These are phyloP conservation scores for Aspergillus versicolor DNA, from an alignment of 2,329 filamentous ascomycete genomes.

Conservation along the genomic window DNA sequence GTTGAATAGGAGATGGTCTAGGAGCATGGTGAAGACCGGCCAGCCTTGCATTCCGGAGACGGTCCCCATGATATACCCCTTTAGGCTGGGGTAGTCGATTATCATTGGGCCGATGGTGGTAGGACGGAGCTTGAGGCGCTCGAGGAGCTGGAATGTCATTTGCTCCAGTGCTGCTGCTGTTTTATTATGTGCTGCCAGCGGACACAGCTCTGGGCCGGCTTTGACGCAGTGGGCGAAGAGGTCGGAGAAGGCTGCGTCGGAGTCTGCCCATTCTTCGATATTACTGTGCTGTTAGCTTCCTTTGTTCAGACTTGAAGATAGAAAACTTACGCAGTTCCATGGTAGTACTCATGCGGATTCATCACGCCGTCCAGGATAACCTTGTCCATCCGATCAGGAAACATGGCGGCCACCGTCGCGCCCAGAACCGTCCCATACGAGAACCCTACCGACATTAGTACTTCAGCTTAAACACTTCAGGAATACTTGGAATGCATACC, in stretches of 20 bases:
- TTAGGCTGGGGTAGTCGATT: neutral
- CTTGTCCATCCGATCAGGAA: conserved; percentile 10
- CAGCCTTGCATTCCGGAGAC: neutral
- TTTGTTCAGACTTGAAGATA: neutral
- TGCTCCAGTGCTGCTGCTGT: conserved; percentile 5
- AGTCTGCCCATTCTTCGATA: conserved; percentile 1
- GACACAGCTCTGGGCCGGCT: conserved; percentile 6
- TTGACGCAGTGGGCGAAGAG: conserved; percentile 9
- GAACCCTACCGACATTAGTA: neutral
- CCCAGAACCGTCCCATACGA: conserved; percentile 13
- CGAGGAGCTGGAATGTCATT: no score
- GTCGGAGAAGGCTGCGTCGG: conserved; percentile 5
- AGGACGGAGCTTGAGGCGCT: neutral
- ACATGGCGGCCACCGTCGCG: conserved; percentile 11
- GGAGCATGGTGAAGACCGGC: neutral
- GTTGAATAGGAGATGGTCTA: neutral
- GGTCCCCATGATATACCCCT: neutral
- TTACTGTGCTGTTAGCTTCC: neutral
- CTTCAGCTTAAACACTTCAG: no score
- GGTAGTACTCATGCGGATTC: conserved; percentile 8
- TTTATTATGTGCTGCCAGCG: neutral
- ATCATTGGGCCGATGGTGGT: neutral
- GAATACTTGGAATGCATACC: neutral
- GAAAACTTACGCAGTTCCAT: conserved; percentile 5
- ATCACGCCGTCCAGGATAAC: conserved; percentile 11